Evolutionary conservation across 768 basidiomycete species (phyloP).

Genomic region (Coprinopsis marcescibilis): DNA sequence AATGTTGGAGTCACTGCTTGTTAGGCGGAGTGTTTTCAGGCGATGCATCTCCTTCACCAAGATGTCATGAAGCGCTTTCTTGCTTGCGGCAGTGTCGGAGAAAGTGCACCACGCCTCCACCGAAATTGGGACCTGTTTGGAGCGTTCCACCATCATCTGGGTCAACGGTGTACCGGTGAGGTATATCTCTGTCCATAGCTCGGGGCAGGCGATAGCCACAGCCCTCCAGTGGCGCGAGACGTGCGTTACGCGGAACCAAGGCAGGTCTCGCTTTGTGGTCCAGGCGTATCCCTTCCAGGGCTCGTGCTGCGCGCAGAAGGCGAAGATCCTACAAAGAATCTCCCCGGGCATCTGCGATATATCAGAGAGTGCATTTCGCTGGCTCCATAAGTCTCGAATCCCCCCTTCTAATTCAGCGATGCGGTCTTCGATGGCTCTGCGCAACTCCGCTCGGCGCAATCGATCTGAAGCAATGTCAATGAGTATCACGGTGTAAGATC

Average conservation of each 20-base stretch:
- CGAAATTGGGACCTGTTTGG: neutral
- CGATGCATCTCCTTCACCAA: no score
- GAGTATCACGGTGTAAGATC: no score
- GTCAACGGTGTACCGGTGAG: neutral
- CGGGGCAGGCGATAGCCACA: neutral
- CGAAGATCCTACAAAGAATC: neutral
- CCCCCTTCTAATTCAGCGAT: neutral
- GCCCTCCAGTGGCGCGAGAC: neutral
- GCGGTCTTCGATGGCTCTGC: no score
- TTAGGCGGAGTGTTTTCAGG: neutral
- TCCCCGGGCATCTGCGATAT: neutral
- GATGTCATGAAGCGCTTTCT: neutral
- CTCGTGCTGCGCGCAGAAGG: neutral
- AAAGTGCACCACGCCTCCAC: neutral
- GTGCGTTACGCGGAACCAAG: neutral
- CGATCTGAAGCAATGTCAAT: no score
- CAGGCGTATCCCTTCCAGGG: no score
- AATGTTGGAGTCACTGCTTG: neutral
- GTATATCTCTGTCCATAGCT: neutral
- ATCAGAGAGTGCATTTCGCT: neutral
- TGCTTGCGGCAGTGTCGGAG: neutral
- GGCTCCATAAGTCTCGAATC: neutral
- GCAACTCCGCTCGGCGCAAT: no score
- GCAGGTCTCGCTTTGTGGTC: no score
- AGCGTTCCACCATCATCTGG: neutral